These are phyloP conservation scores for Acidiella bohemica DNA, from an alignment of 495 filamentous ascomycete species.

Conservation along the genomic window DNA sequence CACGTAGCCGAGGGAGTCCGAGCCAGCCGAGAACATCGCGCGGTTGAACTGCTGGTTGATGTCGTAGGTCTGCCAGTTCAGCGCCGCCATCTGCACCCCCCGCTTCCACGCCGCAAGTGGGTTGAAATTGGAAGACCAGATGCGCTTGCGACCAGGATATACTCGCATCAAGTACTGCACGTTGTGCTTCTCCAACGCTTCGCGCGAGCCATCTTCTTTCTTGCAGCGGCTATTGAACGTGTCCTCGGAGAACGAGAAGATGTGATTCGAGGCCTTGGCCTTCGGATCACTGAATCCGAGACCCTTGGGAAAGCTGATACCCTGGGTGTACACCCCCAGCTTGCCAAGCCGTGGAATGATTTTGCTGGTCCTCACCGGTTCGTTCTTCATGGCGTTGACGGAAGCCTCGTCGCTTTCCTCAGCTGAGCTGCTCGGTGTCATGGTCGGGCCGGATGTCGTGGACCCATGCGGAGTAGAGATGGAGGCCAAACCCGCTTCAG, in stretches of 20 bases:
- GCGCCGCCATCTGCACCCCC: conserved; percentile 88
- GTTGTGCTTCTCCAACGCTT: conserved; percentile 73
- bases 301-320: conserved; percentile 54
- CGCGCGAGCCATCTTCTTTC: conserved; percentile 56
- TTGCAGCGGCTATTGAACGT: conserved; percentile 66
- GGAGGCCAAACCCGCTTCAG: conserved; percentile 21
- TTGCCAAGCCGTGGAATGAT: conserved; percentile 72
- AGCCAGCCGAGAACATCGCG: conserved; percentile 93
- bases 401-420: conserved; percentile 48
- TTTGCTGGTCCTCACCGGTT: conserved; percentile 59
- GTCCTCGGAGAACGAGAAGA: conserved; percentile 82
- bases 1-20: conserved; percentile 79
- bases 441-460: conserved; percentile 26
- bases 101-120: conserved; percentile 84
- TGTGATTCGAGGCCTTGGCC: conserved; percentile 75
- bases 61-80: conserved; percentile 98
- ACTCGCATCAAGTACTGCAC: conserved; percentile 83
- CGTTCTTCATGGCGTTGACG: conserved; percentile 29
- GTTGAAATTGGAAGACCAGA: conserved; percentile 83
- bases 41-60: conserved; percentile 88
- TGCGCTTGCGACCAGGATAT: conserved; percentile 68
- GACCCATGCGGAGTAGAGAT: conserved; percentile 17
- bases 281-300: conserved; percentile 58
- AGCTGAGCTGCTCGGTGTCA: conserved; percentile 45
- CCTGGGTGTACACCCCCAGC: conserved; percentile 77